Base-by-base conservation (phyloP, 805 yeast genomes). In the Candida nanaspora region DNA sequence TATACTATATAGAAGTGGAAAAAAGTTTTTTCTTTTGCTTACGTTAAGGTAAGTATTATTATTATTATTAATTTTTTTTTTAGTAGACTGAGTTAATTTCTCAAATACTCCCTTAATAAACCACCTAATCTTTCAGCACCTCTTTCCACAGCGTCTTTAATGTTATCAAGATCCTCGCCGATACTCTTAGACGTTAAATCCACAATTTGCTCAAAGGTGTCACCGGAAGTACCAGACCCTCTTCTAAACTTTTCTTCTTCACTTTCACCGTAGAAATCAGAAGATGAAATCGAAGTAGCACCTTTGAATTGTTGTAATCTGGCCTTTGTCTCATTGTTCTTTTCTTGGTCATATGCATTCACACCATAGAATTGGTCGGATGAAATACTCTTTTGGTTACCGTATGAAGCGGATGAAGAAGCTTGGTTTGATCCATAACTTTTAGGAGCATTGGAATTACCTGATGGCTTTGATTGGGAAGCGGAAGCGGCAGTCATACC, bases 281-380 rank as follows among this genome's bases (percentile, higher is more conserved):
- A 75, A 2, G 97, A 88, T 1, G 98, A 91, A 49, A 93, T 93
- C 6, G 95, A 77, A 35, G 85, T 82, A 2, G 98, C 95, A 41
- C 91, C 93, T 44, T 76, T 77, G 63, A 86, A 93, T 4, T 82
- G 67, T 59, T 82, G 87, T 41, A 93, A 69, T 54, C 93, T 89
- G n/a, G 75, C 57, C 47, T 74, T 73, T 2, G 97, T 97, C 61
- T 88, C 96, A 35, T 72, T 72, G 41, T 82, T 82, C 31, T 86
- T 85, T 2, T 69, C 70, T 48, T 84, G 83, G 54, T 87, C 97
- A 55, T 76, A 86, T 21, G 79, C 67, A 33, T 89, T 91, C 55
- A 95, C 80, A 16, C 96, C 96, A 62, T 93, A 93, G 55, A 76
- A 78, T 66, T 89, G 94, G 63, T 93, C 98, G 2, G 97, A 89